Percentiles rank a stretch among this genome's conserved stretches.
Evolutionary conservation across 1,284 basidiomycete species (phyloP).

Genomic region (Microbotryum intermedium): DNA sequence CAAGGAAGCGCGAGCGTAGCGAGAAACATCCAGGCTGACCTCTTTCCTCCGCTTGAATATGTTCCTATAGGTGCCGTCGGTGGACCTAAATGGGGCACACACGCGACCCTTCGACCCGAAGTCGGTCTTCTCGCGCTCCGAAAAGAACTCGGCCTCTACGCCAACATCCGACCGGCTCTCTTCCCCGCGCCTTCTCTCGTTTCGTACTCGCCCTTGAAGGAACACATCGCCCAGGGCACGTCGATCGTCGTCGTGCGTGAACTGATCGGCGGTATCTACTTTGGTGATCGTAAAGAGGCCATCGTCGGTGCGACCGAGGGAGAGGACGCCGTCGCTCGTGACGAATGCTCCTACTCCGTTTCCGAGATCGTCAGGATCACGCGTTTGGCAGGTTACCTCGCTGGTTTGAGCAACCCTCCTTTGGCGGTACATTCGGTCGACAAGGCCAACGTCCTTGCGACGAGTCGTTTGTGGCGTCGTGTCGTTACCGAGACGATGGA

Average conservation of each 20-base stretch:
- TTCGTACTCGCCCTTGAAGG: constrained; percentile 83
- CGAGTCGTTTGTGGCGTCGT: constrained; percentile 87
- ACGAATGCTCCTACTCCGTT: constrained; percentile 83
- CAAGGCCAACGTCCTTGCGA: constrained; percentile 98
- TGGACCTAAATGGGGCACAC: constrained; percentile 95
- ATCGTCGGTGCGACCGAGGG: constrained; percentile 41
- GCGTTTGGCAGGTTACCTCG: constrained; percentile 88
- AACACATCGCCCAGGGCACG: constrained; percentile 66
- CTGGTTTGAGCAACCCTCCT: constrained; percentile 72
- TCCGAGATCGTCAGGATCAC: constrained; percentile 90
- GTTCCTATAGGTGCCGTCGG: constrained; percentile 71
- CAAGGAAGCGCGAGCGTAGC: background rate
- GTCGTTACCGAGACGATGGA: constrained; percentile 74
- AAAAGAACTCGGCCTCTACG: constrained; percentile 88
- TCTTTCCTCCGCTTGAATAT: background rate
- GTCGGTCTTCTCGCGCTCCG: constrained; percentile 83
- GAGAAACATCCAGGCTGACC: background rate
- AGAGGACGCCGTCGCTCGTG: constrained; percentile 48
- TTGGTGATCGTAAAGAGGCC: constrained; percentile 85
- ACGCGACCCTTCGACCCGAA: constrained; percentile 87
- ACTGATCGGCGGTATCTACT: constrained; percentile 64
- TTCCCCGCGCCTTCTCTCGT: constrained; percentile 88
- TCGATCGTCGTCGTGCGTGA: constrained; percentile 93
- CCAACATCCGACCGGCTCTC: constrained; percentile 94
- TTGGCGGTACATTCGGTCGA: constrained; percentile 87